Evolutionary conservation across 805 yeast species (phyloP), one percentile per base, ranked within the genome.

Genomic region (Vanderwaltozyma polyspora): DNA sequence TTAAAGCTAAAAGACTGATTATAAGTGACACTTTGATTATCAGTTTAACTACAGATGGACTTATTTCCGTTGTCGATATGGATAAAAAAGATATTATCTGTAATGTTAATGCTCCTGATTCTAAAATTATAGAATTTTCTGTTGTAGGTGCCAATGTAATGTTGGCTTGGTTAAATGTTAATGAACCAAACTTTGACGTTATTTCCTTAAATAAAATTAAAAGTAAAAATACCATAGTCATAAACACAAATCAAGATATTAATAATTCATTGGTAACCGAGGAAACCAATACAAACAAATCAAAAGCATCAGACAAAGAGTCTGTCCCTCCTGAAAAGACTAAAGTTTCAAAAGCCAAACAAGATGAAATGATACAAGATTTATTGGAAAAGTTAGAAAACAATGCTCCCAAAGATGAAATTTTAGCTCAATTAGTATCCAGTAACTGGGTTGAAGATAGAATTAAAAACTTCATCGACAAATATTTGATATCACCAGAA

Each of bases 401-500:
- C 1, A 55, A 59, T 12, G 24, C 22, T 4, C 17, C 19, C 6
- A 11, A 15, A 5, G 18, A 24, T 11, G 24, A 27, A 19, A 52
- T 62, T 12, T 52, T 51, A 6, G 38, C 40, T 11, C 41, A 43
- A 12, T 24, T 49, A 13, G 32, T 38, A 3, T 44, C 62, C 5
- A 48, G 37, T 7, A 29, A 34, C 5, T 53, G 60, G 60, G 41
- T 46, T 14, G 51, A 53, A 12, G 46, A 51, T 9, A 53, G 49
- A 18, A 49, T 51, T 12, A 42, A 49, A 34, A 32, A 48, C 25
- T 51, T 56, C 39, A 53, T 62, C 33, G 36, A 62, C 66, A 28
- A 59, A 60, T 29, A 48, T 63, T 24, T 57, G 69, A 13, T 57
- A 9, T 31, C 66, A 19, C 64, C 70, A 6, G 51, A 58, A 1